These are phyloP conservation scores for Rosellinia necatrix DNA, from an alignment of 2,329 filamentous ascomycete species.

Conservation along the genomic window DNA sequence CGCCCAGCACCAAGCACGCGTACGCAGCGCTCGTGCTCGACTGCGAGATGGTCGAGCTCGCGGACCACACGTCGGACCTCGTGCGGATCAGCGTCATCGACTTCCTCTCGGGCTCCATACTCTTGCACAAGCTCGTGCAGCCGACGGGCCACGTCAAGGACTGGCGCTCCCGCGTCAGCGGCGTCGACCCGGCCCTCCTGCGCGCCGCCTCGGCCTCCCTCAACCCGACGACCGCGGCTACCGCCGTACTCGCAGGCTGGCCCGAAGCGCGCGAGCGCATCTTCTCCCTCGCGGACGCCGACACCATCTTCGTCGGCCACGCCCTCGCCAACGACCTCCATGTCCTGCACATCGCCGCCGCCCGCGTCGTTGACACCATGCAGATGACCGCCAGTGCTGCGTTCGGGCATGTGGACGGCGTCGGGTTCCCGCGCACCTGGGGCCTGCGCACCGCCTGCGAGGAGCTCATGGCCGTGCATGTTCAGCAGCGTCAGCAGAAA, in stretches of 20 bases:
- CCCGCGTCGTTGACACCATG: slow-evolving; percentile 49
- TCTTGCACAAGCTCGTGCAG: slow-evolving; percentile 49
- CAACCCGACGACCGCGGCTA: not conserved
- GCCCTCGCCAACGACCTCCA: slow-evolving; percentile 50
- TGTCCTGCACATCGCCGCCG: slow-evolving; percentile 49
- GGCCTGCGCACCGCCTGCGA: slow-evolving; percentile 43
- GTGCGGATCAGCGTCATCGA: slow-evolving; percentile 43
- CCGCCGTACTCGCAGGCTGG: slow-evolving; percentile 46
- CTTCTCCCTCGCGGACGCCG: slow-evolving; percentile 46
- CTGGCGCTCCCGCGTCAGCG: slow-evolving; percentile 46
- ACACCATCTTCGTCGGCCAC: slow-evolving; percentile 56
- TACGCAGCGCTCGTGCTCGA: slow-evolving; percentile 49
- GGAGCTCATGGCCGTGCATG: slow-evolving; percentile 42
- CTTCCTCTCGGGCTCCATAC: slow-evolving; percentile 50
- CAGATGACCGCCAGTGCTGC: slow-evolving; percentile 47
- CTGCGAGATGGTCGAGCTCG: slow-evolving; percentile 53
- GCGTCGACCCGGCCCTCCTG: slow-evolving; percentile 45
- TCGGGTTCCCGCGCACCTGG: slow-evolving; percentile 35
- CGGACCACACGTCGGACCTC: slow-evolving; percentile 26
- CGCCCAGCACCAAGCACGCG: slow-evolving; percentile 9
- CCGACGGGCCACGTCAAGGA: slow-evolving; percentile 41
- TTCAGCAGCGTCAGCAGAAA: slow-evolving; percentile 46
- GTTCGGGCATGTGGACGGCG: slow-evolving; percentile 20
- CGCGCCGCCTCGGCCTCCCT: slow-evolving; percentile 37
- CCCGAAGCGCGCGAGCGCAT: slow-evolving; percentile 47